A percentile compares a stretch with the other conserved stretches of the same genome.
Evolutionary conservation across 2,329 filamentous ascomycete genomes (phyloP).

Genomic region (Apiospora marii): DNA sequence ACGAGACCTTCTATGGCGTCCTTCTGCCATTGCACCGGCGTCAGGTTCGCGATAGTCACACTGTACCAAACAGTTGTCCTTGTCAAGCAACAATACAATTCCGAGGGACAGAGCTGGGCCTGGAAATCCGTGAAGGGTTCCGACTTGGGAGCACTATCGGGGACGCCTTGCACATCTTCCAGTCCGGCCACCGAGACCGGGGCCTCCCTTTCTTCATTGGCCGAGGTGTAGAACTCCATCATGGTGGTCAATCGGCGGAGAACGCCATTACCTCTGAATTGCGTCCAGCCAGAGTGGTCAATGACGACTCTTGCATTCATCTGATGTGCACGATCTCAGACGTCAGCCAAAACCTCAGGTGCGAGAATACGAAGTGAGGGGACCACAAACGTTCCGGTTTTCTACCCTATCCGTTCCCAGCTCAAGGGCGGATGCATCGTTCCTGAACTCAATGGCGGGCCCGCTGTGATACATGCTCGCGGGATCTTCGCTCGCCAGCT

Average conservation of each 20-base stretch:
- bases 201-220: not conserved
- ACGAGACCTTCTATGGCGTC: not conserved
- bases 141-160: not conserved
- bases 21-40: not conserved
- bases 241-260: not conserved
- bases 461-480: not conserved
- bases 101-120: not conserved
- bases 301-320: not conserved
- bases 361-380: not conserved
- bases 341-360: not conserved
- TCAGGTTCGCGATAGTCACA: not conserved
- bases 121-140: not conserved
- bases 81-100: not conserved
- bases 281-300: not conserved
- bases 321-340: not conserved
- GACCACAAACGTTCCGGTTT: not conserved
- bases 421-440: not conserved
- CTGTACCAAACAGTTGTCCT: not conserved
- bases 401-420: not conserved
- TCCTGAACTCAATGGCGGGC: not conserved
- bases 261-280: not conserved
- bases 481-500: not conserved
- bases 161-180: not conserved
- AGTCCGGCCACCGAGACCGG: not conserved
- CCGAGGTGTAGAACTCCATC: not conserved